These are phyloP conservation scores for Monosporozyma yasuniensis DNA, from an alignment of 805 yeast species.

Conservation along the genomic window DNA sequence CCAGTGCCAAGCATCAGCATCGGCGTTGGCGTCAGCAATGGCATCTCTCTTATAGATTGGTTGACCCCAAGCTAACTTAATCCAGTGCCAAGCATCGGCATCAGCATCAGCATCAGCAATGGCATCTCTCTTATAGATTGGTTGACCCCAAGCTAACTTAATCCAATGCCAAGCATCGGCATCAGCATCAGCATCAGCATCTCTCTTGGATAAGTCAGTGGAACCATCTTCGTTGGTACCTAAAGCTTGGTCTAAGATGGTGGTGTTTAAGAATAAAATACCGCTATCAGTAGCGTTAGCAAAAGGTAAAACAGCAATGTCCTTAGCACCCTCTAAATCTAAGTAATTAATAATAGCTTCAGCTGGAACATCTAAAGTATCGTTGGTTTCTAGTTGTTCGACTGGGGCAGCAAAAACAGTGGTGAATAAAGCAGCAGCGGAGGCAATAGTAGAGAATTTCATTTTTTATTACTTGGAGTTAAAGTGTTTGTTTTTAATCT, in stretches of 20 bases:
- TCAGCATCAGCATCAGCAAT: conserved; percentile 22
- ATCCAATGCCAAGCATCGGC: conserved; percentile 24
- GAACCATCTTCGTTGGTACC: conserved; percentile 5
- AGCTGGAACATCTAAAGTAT: conserved; percentile 17
- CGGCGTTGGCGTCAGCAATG: conserved; percentile 22
- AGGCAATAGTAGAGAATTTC: conserved; percentile 15
- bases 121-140: conserved; percentile 26
- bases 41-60: conserved; percentile 27
- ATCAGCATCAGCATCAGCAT: conserved; percentile 16
- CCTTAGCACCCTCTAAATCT: conserved; percentile 22
- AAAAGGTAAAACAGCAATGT: conserved; percentile 24
- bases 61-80: conserved; percentile 19
- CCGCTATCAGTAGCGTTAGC: conserved; percentile 25
- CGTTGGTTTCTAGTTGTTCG: conserved; percentile 9
- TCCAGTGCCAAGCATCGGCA: conserved; percentile 26
- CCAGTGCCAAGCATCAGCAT: conserved; percentile 26
- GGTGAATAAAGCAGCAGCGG: conserved; percentile 10
- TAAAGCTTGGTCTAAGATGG: conserved; percentile 21
- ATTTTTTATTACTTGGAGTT: conserved; percentile 6
- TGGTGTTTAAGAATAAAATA: conserved; percentile 26
- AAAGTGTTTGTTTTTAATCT: not conserved
- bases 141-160: conserved; percentile 12
- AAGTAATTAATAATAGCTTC: conserved; percentile 27
- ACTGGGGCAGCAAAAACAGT: conserved; percentile 20
- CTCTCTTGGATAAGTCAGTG: conserved; percentile 4